Base-by-base conservation (phyloP, 2,329 filamentous ascomycete genomes). In the Pseudogymnoascus sp. region DNA sequence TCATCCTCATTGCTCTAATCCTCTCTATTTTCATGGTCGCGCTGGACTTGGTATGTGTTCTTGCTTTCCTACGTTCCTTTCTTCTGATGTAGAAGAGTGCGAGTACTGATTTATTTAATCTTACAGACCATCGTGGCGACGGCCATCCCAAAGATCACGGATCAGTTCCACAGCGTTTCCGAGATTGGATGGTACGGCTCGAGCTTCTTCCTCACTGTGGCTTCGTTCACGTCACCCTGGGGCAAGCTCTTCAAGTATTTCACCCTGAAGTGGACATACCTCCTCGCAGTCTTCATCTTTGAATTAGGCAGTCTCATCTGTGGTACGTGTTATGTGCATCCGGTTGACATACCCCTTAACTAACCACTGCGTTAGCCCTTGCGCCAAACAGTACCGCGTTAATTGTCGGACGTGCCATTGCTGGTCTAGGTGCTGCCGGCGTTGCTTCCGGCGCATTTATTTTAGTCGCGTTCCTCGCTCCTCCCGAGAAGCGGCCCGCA, bases 111-210 rank as follows among this genome's bases (percentile, higher is more conserved):
- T 62, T n/a, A 33, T 41, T 62, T n/a, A 14, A 45, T n/a, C 3
- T 4, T 22, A 4, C 58, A 79, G 76, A 82, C 79, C 33, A 82
- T 82, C 62, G 76, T 82, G 14, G 78, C 79, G 2, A 82, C 80
- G 0, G 81, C 79, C 5, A 81, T 82, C 41, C 81, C 80, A 28
- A 78, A 77, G 64, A 82, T 83, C 69, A 82, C 80, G 2, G 76
- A 64, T 49, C 19, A 64, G 9, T 64, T 64, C 45, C 28, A 62
- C 30, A 45, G 60, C 11, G 30, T 64, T 5, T 35, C 60, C 5
- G 45, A 62, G 63, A 67, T 73, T 14, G 70, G 70, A 11, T 74
- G 72, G 72, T 73, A 73, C 66, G 69, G 69, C 33, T 68, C 69
- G 14, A 66, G 69, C 1, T 73, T 69, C 61, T 65, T 72, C 65